These are phyloP conservation scores for Nicotiana sylvestris DNA, from an alignment of 257 asterid genomes.

Conservation along the genomic window DNA sequence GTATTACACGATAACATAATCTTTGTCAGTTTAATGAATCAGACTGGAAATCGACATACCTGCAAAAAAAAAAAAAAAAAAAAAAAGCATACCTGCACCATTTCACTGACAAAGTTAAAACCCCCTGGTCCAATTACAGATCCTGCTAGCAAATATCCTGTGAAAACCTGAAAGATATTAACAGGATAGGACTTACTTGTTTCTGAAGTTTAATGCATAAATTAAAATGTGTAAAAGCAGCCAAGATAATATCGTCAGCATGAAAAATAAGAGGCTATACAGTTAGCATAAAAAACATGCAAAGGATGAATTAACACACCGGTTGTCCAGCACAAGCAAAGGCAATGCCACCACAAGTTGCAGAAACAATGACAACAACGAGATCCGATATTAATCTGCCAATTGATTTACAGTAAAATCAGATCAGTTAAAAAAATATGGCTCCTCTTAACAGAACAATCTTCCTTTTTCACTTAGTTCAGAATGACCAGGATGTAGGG, in stretches of 20 bases:
- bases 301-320: slow-evolving; percentile 35
- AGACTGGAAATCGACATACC: slow-evolving; percentile 34
- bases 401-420: neutral
- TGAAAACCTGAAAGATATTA: slow-evolving; percentile 59
- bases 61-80: slow-evolving; percentile 21
- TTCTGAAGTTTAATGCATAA: neutral
- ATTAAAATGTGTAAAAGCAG: neutral
- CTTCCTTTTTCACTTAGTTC: neutral
- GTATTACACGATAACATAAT: neutral
- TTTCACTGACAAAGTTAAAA: slow-evolving; percentile 73
- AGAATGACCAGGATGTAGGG: neutral
- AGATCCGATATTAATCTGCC: slow-evolving; percentile 79
- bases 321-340: slow-evolving; percentile 93
- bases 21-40: neutral
- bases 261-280: neutral
- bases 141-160: slow-evolving; percentile 85
- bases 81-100: slow-evolving; percentile 65
- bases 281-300: neutral
- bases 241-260: neutral
- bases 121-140: slow-evolving; percentile 88
- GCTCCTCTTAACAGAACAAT: neutral
- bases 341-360: slow-evolving; percentile 89
- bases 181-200: slow-evolving; percentile 5
- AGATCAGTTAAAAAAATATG: neutral
- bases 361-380: slow-evolving; percentile 81